Evolutionary conservation across 1,284 basidiomycete genomes (phyloP).

Genomic region (Pascua guehoae): DNA sequence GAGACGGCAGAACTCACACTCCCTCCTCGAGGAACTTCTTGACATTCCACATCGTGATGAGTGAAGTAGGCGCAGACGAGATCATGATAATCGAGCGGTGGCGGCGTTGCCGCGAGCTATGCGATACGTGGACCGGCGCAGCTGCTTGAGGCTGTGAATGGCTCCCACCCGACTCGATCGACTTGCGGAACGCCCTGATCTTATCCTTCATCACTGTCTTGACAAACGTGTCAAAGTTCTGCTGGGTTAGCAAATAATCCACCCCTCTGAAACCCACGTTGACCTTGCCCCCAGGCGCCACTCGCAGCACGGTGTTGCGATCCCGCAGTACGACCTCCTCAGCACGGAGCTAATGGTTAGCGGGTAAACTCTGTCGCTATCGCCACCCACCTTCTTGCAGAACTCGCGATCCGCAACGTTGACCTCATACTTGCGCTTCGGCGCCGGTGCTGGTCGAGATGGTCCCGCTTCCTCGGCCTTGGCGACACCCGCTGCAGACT

Average conservation of each 20-base stretch:
- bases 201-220: conserved; percentile 41
- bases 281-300: conserved; percentile 35
- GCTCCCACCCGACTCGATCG: conserved; percentile 27
- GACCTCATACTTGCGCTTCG: conserved; percentile 72
- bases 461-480: conserved; percentile 44
- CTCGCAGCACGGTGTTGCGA: conserved; percentile 40
- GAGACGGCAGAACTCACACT: conserved; percentile 55
- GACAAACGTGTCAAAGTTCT: conserved; percentile 43
- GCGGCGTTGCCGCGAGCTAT: too few species aligned
- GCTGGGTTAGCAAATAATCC: conserved; percentile 1
- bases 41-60: conserved; percentile 98
- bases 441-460: conserved; percentile 51
- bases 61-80: conserved; percentile 87
- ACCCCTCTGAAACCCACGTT: conserved; percentile 27
- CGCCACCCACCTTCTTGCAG: conserved; percentile 62
- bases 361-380: too few species aligned
- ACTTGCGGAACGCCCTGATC: conserved; percentile 36
- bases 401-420: conserved; percentile 73
- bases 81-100: conserved; percentile 89
- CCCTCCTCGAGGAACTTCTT: conserved; percentile 88
- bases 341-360: conserved; percentile 25
- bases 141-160: conserved; percentile 11
- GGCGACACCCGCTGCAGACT: conserved; percentile 1
- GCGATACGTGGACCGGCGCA: neutral
- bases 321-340: conserved; percentile 44